Percentiles rank a stretch among this genome's conserved stretches.
phyloP scores from a whole-genome alignment of 129 eudicot genomes.

The Flaveria ramosissima region DNA sequence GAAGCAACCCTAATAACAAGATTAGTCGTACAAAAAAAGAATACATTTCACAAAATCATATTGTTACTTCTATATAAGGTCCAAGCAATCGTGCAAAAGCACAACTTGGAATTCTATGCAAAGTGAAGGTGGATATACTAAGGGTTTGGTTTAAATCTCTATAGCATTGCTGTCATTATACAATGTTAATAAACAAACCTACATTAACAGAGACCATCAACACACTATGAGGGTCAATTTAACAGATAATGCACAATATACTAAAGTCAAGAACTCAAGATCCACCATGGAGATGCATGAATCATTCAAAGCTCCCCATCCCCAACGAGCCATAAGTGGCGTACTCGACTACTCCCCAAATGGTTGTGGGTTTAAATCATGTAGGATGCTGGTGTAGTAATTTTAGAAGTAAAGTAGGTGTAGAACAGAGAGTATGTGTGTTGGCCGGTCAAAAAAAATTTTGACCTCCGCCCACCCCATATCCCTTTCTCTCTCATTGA shows the following conservation, averaged over 20 bases:
- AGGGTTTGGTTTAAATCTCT: background rate
- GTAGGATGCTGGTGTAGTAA: too few species aligned
- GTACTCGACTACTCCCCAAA: too few species aligned
- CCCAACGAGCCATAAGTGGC: background rate
- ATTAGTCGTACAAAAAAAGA: background rate
- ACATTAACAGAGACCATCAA: background rate
- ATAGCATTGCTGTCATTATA: background rate
- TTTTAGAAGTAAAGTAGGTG: too few species aligned
- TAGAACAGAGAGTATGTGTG: too few species aligned
- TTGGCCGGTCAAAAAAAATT: too few species aligned
- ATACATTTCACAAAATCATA: too few species aligned
- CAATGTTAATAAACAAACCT: background rate
- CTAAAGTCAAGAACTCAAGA: background rate
- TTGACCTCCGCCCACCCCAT: too few species aligned
- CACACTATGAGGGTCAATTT: background rate
- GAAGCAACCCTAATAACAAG: background rate
- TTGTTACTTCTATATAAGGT: background rate
- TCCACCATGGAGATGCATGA: background rate
- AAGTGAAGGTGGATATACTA: background rate
- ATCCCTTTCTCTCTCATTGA: background rate
- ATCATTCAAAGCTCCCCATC: background rate
- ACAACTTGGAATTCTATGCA: background rate
- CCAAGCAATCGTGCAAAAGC: background rate
- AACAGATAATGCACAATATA: background rate
- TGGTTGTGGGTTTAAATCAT: too few species aligned